Evolutionary conservation across 306 rosid genomes (phyloP), one percentile per base, ranked within the genome.

Genomic region (Inga laurina): DNA sequence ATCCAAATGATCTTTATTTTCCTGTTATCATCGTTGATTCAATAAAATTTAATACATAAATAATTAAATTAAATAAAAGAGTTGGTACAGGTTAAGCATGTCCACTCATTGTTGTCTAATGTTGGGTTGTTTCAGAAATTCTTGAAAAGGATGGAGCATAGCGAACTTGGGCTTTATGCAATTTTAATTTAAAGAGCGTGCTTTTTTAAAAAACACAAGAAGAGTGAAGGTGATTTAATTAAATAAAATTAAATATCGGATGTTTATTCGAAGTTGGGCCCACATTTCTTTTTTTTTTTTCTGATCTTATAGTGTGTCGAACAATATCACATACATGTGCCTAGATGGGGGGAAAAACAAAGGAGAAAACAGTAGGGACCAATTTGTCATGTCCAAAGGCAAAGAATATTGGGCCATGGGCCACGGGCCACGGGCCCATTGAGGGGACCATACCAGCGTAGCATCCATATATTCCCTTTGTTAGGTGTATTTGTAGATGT

Each of bases 381-480:
- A 21, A 12, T 79, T 16, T 30, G 45, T 2, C 27, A 1, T 59
- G 64, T 75, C 79, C 79, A 35, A 22, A 14, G 3, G 41, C 39
- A 49, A 70, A 5, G 70, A 54, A 32, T 2, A 67, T 51, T 61
- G 84, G 77, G 72, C 37, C 35, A 61, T 61, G 84, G 79, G 70
- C 30, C 30, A 27, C 71, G n/a, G n/a, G n/a, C 35, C 22, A 59
- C 71, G 68, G 84, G 79, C 82, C 87, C 82, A 48, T 74, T 8
- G 68, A 39, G 64, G 89, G 86, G 87, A 86, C 82, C 84, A 72
- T 70, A 30, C 10, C 0, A 3, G 34, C 22, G 11, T 39, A 15
- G 9, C 13, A 11, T 6, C 13, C 16, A n/a, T 74, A 49, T 24
- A 9, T 70, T 19, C 49, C 34, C 14, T 52, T 73, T 73, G 24